Conservation (phyloP, 2,329 filamentous ascomycete species). For the Paraphoma sp. region DNA sequence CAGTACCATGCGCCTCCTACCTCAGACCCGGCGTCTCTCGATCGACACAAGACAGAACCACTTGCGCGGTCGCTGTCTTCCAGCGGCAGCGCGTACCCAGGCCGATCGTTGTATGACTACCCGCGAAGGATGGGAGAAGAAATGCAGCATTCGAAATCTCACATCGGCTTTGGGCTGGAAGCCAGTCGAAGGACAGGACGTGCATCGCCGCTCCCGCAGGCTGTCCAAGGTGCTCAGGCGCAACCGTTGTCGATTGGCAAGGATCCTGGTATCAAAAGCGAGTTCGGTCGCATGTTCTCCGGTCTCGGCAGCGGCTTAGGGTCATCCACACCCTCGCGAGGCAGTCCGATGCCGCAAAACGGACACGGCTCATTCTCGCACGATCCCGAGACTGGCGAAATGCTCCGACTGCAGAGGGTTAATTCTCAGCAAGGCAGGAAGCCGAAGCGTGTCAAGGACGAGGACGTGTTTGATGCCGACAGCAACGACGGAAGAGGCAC, state of each 20-base stretch:
- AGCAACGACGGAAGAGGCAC: slow-evolving; percentile 68
- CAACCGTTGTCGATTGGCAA: slow-evolving; percentile 78
- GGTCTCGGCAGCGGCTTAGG: slow-evolving; percentile 80
- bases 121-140: slow-evolving; percentile 57
- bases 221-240: slow-evolving; percentile 88
- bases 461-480: slow-evolving; percentile 72
- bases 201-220: slow-evolving; percentile 87
- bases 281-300: slow-evolving; percentile 93
- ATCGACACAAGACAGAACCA: slow-evolving; percentile 42
- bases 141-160: slow-evolving; percentile 66
- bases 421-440: slow-evolving; percentile 48
- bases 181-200: slow-evolving; percentile 82
- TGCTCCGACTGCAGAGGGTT: slow-evolving; percentile 40
- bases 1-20: slow-evolving; percentile 49
- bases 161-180: slow-evolving; percentile 76
- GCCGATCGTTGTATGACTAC: slow-evolving; percentile 46
- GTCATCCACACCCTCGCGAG: slow-evolving; percentile 60
- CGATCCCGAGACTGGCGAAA: slow-evolving; percentile 39
- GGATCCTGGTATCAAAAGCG: slow-evolving; percentile 90
- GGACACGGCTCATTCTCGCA: slow-evolving; percentile 30
- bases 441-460: slow-evolving; percentile 74
- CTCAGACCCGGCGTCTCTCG: slow-evolving; percentile 45
- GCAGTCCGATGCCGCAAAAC: slow-evolving; percentile 55
- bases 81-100: slow-evolving; percentile 29
- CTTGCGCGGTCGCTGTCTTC: slow-evolving; percentile 45